Base-by-base conservation (phyloP, 768 basidiomycete species). In the Mycena vulgaris region DNA sequence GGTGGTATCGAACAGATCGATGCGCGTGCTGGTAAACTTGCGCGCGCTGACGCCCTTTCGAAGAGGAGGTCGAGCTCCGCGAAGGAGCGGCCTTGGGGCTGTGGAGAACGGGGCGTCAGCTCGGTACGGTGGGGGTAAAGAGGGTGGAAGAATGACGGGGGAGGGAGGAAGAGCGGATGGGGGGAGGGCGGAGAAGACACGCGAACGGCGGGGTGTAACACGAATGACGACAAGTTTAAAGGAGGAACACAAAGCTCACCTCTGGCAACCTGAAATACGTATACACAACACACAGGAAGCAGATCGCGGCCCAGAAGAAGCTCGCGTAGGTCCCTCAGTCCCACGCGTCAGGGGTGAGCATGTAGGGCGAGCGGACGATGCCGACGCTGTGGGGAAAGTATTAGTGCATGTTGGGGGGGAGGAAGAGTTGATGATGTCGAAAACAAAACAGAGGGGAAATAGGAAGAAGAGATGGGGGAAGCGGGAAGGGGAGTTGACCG, bases 51-150 rank as follows among this genome's bases (percentile, higher is more conserved):
- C 75, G 59, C 70, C 71, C 49, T 66, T 74, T 81, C 80, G 56
- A 76, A 81, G 66, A 81, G 68, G 23, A 78, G 37, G 61, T 81
- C 81, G 53, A 81, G 75, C 65, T 75, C 74, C 1, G 74, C 74
- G 61, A 75, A 75, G 40, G 74, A 66, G 59, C 74, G 74, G 68
- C 71, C 71, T 60, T 69, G 70, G 8, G 74, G 74, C 69, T 75
- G 68, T 9, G 40, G 21, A 21, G 9, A 48, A 45, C 14, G 13
- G 28, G 30, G 4, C 21, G 7, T 47, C 21, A 61, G 58, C 25
- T 30, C 17, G 27, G 14, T 39, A n/a, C 2, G 23, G 19, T 39
- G 8, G 30, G 23, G 19, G 25, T 7, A 42, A 14, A 59, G 25
- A 30, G 40, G 35, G 31, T 25, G 30, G 23, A 57, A n/a, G n/a